A percentile compares a stretch with the other conserved stretches of the same genome.
These are phyloP conservation scores for Aspergillus melleus DNA, from an alignment of 2,329 filamentous ascomycete genomes.

Conservation along the genomic window DNA sequence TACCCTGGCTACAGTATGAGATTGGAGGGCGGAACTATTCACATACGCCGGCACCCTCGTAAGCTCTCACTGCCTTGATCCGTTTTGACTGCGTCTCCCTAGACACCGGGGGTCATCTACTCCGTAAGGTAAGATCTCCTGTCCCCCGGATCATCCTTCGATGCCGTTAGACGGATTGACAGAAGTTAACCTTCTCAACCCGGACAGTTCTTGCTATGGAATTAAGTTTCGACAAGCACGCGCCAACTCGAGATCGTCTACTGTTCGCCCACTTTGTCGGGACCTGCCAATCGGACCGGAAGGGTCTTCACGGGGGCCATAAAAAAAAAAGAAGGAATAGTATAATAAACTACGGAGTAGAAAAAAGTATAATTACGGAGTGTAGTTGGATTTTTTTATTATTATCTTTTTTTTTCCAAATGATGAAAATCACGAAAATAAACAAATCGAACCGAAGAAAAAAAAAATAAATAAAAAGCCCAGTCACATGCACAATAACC, in stretches of 20 bases:
- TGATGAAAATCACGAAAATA: neutral
- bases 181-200: neutral
- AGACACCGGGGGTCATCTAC: neutral
- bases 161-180: neutral
- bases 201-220: constrained; percentile 3
- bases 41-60: neutral
- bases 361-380: too few relatives aligned
- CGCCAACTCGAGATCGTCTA: constrained; percentile 29
- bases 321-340: neutral
- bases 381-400: too few relatives aligned
- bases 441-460: too few relatives aligned
- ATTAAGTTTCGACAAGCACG: constrained; percentile 39
- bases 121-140: too few relatives aligned
- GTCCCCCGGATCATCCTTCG: neutral
- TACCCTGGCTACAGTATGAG: neutral
- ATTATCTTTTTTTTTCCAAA: neutral
- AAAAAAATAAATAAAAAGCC: neutral
- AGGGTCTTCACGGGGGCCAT: neutral
- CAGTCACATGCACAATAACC: neutral
- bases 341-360: neutral
- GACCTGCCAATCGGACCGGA: constrained; percentile 19
- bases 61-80: neutral
- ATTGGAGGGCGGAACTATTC: neutral
- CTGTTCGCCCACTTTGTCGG: constrained; percentile 31
- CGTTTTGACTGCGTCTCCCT: neutral